phyloP scores from a whole-genome alignment of 345 rosid genomes.

The Gossypium ekmanianum region DNA sequence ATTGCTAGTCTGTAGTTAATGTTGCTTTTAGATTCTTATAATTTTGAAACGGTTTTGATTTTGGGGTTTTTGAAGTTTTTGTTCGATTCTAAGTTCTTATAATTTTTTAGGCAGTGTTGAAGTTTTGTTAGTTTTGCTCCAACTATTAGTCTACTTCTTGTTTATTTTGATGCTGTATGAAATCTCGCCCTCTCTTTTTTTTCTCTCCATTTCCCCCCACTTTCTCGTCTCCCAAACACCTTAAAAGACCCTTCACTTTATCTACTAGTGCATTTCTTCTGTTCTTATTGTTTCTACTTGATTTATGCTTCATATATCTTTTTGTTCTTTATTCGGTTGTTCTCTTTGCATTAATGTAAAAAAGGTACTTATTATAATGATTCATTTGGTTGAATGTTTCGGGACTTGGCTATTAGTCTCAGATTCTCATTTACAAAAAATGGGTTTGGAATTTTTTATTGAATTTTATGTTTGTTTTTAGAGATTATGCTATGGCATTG shows the following conservation, averaged over 20 bases:
- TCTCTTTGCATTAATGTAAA: too few relatives aligned
- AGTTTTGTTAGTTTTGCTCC: slow-evolving; percentile 1
- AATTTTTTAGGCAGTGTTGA: background rate
- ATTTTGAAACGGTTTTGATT: background rate
- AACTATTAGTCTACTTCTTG: background rate
- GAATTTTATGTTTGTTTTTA: background rate
- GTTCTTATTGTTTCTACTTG: too few relatives aligned
- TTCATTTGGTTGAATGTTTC: too few relatives aligned
- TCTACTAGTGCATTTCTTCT: background rate
- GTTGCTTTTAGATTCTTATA: background rate
- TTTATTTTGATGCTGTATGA: background rate
- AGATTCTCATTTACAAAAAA: too few relatives aligned
- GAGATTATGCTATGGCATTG: background rate
- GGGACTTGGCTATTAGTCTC: too few relatives aligned
- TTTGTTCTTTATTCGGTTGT: too few relatives aligned
- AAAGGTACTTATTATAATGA: too few relatives aligned
- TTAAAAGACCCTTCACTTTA: background rate
- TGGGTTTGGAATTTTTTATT: background rate
- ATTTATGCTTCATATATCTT: too few relatives aligned
- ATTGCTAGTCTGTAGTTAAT: background rate
- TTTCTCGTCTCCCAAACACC: slow-evolving; percentile 24
- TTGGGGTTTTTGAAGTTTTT: background rate
- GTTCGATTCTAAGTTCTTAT: background rate
- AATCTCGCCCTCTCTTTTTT: slow-evolving; percentile 7
- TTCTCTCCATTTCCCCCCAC: slow-evolving; percentile 4